Evolutionary conservation across 352 stramenopile genomes (phyloP).

Genomic region (Phytophthora lateralis): DNA sequence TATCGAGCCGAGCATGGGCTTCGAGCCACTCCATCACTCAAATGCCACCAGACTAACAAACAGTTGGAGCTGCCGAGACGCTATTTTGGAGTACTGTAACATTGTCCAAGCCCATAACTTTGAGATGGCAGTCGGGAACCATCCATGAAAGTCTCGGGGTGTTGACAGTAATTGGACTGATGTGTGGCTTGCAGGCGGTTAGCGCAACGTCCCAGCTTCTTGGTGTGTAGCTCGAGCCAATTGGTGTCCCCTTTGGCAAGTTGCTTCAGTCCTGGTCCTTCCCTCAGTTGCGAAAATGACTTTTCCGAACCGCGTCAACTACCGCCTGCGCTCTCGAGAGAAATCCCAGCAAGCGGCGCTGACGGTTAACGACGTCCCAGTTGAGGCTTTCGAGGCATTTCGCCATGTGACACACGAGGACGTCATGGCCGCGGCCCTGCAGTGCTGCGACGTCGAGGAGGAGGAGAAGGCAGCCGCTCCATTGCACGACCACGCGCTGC

Average conservation of each 20-base stretch:
- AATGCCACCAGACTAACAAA: too few species aligned
- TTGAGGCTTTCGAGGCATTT: slow-evolving; percentile 14
- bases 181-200: not conserved
- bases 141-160: slow-evolving; percentile 26
- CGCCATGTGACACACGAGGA: slow-evolving; percentile 13
- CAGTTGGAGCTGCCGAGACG: not conserved
- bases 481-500: slow-evolving; percentile 21
- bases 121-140: slow-evolving; percentile 24
- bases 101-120: not conserved
- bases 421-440: not conserved
- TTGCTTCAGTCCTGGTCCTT: slow-evolving; percentile 15
- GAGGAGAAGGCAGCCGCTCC: not conserved
- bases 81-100: slow-evolving; percentile 1
- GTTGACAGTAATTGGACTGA: not conserved
- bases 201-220: slow-evolving; percentile 46
- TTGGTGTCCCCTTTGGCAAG: slow-evolving; percentile 9
- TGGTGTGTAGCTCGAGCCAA: slow-evolving; percentile 16
- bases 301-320: slow-evolving; percentile 52
- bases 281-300: slow-evolving; percentile 55
- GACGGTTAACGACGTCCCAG: slow-evolving; percentile 18
- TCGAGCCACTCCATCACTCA: slow-evolving; percentile 53
- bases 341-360: slow-evolving; percentile 29
- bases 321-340: slow-evolving; percentile 35
- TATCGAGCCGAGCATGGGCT: slow-evolving; percentile 51
- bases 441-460: slow-evolving; percentile 8